These are phyloP conservation scores for Lactarius psammicola DNA, from an alignment of 768 basidiomycete species.

Conservation along the genomic window DNA sequence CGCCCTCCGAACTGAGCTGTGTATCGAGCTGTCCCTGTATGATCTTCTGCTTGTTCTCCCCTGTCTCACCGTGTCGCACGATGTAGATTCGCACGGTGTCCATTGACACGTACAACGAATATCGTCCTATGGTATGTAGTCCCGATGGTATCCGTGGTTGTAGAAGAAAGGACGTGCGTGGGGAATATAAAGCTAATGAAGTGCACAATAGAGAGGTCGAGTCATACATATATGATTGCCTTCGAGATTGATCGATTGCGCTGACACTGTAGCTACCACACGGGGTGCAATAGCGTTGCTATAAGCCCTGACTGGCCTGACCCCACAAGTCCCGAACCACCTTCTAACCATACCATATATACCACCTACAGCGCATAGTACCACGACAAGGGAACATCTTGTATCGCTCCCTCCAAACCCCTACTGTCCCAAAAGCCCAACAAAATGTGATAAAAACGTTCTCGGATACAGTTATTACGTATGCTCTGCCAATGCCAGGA, in stretches of 20 bases:
- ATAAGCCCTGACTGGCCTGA: too few species aligned
- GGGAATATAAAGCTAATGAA: not conserved
- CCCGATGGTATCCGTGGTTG: not conserved
- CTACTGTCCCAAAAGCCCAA: slow-evolving; percentile 1
- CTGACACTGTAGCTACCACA: too few species aligned
- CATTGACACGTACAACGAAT: too few species aligned
- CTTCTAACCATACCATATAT: not conserved
- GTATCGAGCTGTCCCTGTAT: too few species aligned
- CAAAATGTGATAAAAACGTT: not conserved
- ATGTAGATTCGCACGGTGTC: slow-evolving; percentile 51
- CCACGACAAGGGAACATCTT: not conserved
- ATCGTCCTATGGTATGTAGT: not conserved
- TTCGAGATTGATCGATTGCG: not conserved
- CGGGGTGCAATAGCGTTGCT: not conserved
- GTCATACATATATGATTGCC: not conserved
- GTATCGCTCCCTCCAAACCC: not conserved
- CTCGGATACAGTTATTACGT: not conserved
- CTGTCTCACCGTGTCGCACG: too few species aligned
- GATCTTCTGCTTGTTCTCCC: too few species aligned
- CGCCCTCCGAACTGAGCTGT: too few species aligned
- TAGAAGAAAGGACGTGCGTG: not conserved
- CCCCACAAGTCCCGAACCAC: too few species aligned
- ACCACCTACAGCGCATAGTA: not conserved
- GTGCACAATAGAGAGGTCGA: not conserved
- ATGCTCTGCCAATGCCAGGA: slow-evolving; percentile 43